Evolutionary conservation across 768 basidiomycete species (phyloP).

Genomic region (Podaxis mareebaensis): DNA sequence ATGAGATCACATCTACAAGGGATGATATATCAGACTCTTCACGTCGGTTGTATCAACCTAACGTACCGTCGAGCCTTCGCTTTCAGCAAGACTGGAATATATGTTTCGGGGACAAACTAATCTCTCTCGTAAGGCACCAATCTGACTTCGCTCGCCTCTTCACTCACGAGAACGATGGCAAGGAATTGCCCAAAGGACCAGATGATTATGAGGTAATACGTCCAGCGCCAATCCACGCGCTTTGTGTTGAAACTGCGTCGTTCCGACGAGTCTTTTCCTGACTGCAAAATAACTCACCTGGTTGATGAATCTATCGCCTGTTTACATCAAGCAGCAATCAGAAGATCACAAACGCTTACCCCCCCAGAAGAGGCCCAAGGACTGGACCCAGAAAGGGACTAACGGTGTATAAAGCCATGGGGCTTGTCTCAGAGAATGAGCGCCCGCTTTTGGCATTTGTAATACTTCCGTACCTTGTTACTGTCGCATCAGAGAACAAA

Average conservation of each 20-base stretch:
- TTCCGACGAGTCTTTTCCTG: background rate
- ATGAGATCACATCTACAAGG: background rate
- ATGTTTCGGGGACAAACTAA: constrained; percentile 75
- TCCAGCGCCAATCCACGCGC: constrained; percentile 73
- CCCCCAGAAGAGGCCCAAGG: constrained; percentile 57
- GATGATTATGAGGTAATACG: constrained; percentile 67
- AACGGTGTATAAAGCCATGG: constrained; percentile 57
- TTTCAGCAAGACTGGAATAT: constrained; percentile 58
- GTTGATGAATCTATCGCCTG: constrained; percentile 60
- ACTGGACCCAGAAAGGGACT: constrained; percentile 55
- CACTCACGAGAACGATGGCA: constrained; percentile 51
- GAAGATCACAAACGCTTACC: constrained; percentile 37
- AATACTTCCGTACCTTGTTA: constrained; percentile 52
- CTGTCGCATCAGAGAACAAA: constrained; percentile 53
- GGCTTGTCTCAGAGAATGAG: constrained; percentile 27
- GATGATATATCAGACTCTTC: constrained; percentile 14
- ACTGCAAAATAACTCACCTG: constrained; percentile 38
- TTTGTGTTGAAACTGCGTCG: constrained; percentile 25
- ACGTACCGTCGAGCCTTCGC: constrained; percentile 56
- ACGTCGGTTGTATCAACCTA: constrained; percentile 34
- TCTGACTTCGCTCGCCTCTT: background rate
- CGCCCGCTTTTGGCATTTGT: background rate
- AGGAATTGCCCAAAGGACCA: constrained; percentile 63
- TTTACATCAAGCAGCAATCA: background rate
- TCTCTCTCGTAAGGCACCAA: background rate